Evolutionary conservation across 306 rosid species (phyloP), one percentile per base, ranked within the genome.

Genomic region (Calophaca sinica): DNA sequence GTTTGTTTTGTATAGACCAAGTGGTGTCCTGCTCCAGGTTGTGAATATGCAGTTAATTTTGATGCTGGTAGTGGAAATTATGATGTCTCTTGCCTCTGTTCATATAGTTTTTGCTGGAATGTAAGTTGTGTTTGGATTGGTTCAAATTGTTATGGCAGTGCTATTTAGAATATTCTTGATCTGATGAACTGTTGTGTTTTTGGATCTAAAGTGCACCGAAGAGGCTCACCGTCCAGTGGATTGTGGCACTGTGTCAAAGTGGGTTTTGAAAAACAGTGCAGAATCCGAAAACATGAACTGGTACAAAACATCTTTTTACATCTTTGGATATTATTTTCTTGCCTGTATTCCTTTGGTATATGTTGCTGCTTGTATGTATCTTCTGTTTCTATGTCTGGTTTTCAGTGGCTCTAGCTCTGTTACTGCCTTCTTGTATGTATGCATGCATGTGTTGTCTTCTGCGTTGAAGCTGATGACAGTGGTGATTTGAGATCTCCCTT

Each of bases 21-120:
- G 84, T 92, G 96, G 97, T 92, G 97, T 73, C 97, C 97, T 74
- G 96, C 96, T 44, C 93, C 97, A 0, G 96, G 90, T 49, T 92
- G 97, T 66, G 91, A 92, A 9, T 65, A 79, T 69, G 97, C 91
- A 4, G 90, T 88, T 28, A 82, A 80, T 74, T 92, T 85, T 77
- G 86, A 83, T 60, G 93, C 88, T 51, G 89, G 87, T 33, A 67
- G 71, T 72, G 84, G 86, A 13, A 82, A 80, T 62, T 86, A 74
- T 80, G 96, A 89, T 74, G 90, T 92, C 29, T 79, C 78, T 74
- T 92, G 97, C 84, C 77, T 84, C 55, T 92, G 96, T 74, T 84
- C 97, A 32, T 62, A 85, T 72, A 68, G 79, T 70, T 89, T 92
- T 81, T 92, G 97, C 78, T 92, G 97, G 97, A 87, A 92, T 36